These are phyloP conservation scores for Aspergillus sp. DNA, from an alignment of 2,329 filamentous ascomycete genomes.

Conservation along the genomic window DNA sequence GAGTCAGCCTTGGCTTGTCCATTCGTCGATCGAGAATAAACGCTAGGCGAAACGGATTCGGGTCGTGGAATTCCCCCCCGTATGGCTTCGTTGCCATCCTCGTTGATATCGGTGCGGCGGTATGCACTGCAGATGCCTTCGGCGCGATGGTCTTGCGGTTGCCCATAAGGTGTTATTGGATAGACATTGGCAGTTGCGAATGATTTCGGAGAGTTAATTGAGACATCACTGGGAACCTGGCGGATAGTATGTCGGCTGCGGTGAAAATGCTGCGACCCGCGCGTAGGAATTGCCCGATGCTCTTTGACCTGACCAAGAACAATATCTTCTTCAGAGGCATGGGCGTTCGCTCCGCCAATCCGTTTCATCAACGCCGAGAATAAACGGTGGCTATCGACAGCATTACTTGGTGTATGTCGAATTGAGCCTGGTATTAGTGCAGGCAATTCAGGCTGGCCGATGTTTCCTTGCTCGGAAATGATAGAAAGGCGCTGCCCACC, in stretches of 20 bases:
- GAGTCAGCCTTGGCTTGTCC: constrained; percentile 19
- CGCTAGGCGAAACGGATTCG: constrained; percentile 36
- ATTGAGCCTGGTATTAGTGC: constrained; percentile 9
- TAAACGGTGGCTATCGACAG: constrained; percentile 40
- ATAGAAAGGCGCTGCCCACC: constrained; percentile 42
- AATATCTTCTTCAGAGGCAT: constrained; percentile 24
- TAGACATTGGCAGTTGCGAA: constrained; percentile 30
- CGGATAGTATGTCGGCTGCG: constrained; percentile 30
- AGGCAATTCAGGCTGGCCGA: constrained; percentile 7
- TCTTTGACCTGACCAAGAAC: constrained; percentile 31
- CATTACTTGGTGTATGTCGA: constrained; percentile 20
- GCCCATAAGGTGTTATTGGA: constrained; percentile 22
- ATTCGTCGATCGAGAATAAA: constrained; percentile 45
- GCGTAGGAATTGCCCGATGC: constrained; percentile 30
- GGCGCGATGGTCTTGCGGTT: neutral
- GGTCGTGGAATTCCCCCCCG: constrained; percentile 2
- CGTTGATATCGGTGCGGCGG: constrained; percentile 6
- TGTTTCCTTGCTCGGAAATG: constrained; percentile 42
- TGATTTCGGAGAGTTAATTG: constrained; percentile 29
- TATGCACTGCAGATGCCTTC: neutral
- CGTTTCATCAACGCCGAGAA: constrained; percentile 46
- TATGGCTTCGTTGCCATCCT: constrained; percentile 23
- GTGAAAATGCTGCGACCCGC: constrained; percentile 25
- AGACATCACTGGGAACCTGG: constrained; percentile 31
- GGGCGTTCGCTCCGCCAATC: constrained; percentile 28